Evolutionary conservation across 2,329 filamentous ascomycete genomes (phyloP).

Genomic region (Fusarium protoensiforme): DNA sequence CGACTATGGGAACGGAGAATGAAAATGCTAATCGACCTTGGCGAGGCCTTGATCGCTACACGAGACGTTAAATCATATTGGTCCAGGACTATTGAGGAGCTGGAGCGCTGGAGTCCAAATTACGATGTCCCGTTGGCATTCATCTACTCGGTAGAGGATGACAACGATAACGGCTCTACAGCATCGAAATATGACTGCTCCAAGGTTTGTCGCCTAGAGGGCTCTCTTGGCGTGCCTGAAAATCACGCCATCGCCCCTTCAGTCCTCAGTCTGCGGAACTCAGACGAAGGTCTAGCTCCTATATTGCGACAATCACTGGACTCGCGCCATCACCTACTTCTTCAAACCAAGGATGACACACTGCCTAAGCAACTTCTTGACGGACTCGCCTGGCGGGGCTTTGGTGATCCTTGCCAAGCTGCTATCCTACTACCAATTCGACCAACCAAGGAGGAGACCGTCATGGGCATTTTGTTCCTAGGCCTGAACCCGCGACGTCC

Average conservation of each 20-base stretch:
- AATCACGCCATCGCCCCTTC: constrained; percentile 55
- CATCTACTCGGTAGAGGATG: constrained; percentile 61
- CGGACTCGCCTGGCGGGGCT: constrained; percentile 71
- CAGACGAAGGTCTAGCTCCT: constrained; percentile 51
- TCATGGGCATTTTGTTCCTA: constrained; percentile 75
- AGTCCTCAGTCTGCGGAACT: constrained; percentile 50
- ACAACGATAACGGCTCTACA: constrained; percentile 44
- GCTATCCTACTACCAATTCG: constrained; percentile 78
- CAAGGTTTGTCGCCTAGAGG: constrained; percentile 56
- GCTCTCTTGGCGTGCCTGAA: constrained; percentile 58
- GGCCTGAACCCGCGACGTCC: constrained; percentile 77
- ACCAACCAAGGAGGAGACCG: constrained; percentile 71
- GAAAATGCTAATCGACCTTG: constrained; percentile 61
- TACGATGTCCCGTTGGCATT: constrained; percentile 64
- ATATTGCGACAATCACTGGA: constrained; percentile 54
- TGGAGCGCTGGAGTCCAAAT: constrained; percentile 55
- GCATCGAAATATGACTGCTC: constrained; percentile 45
- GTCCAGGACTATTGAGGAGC: constrained; percentile 56
- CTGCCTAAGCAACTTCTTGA: constrained; percentile 68
- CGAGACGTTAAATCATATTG: constrained; percentile 61
- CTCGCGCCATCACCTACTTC: constrained; percentile 51
- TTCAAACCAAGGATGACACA: constrained; percentile 60
- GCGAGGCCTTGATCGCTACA: constrained; percentile 55
- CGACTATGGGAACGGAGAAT: constrained; percentile 61
- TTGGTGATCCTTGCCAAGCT: constrained; percentile 71